These are phyloP conservation scores for Russula sp. DNA, from an alignment of 768 basidiomycete species.

Conservation along the genomic window DNA sequence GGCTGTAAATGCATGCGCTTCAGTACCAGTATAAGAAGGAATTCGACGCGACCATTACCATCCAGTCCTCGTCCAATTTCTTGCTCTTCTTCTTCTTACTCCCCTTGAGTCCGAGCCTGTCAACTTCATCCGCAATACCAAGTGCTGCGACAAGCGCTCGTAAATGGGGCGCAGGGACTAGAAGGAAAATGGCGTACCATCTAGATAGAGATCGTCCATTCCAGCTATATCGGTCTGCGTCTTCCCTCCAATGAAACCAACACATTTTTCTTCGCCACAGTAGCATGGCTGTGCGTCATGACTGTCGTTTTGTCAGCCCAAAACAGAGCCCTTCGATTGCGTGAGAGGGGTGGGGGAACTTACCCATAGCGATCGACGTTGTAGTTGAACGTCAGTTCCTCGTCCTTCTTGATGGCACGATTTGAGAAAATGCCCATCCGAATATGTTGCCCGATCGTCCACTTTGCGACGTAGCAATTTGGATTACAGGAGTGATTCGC, in stretches of 20 bases:
- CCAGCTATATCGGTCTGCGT: slow-evolving; percentile 94
- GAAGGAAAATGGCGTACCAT: slow-evolving; percentile 50
- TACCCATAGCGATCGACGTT: slow-evolving; percentile 99
- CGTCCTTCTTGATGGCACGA: slow-evolving; percentile 66
- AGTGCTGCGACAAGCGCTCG: slow-evolving; percentile 54
- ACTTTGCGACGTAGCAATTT: slow-evolving; percentile 97
- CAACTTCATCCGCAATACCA: slow-evolving; percentile 90
- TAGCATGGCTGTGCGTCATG: slow-evolving; percentile 94
- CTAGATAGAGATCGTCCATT: slow-evolving; percentile 93
- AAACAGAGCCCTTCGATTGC: not conserved
- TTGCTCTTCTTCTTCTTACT: slow-evolving; percentile 84
- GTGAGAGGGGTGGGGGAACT: slow-evolving; percentile 34
- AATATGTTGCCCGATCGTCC: slow-evolving; percentile 85
- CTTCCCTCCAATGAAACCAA: slow-evolving; percentile 96
- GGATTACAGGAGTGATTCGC: slow-evolving; percentile 98
- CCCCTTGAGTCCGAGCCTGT: slow-evolving; percentile 79
- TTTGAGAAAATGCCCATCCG: slow-evolving; percentile 99
- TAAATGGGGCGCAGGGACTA: slow-evolving; percentile 5
- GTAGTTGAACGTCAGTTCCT: slow-evolving; percentile 98
- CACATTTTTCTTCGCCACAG: slow-evolving; percentile 93
- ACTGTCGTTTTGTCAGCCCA: slow-evolving; percentile 40
- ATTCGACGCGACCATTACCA: slow-evolving; percentile 46
- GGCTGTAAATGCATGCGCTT: slow-evolving; percentile 49
- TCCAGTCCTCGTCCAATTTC: slow-evolving; percentile 93
- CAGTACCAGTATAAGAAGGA: slow-evolving; percentile 9